Evolutionary conservation across 1,139 yeast genomes (phyloP), one percentile per base, ranked within the genome.

Genomic region (Yamadazyma blattariae): DNA sequence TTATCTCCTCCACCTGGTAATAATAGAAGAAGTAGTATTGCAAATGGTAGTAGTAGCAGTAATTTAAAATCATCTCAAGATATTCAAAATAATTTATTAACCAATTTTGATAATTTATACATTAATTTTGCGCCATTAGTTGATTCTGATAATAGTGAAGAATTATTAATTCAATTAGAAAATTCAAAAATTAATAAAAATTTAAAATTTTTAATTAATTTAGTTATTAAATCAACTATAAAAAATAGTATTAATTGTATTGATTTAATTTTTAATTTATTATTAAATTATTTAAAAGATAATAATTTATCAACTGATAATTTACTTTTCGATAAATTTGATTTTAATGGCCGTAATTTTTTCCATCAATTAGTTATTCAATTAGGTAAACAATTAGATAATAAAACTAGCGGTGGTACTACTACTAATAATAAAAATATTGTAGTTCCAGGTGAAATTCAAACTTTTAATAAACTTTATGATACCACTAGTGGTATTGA

Each of bases 331-430:
- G 96, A 88, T 50, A 69, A 79, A 1, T 63, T 78, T 7, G 96
- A 89, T 52, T 79, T 90, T 32, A 81, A 85, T 40, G 87, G 88
- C 17, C 71, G 97, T 45, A 89, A 85, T 53, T 82, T 89, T 48
- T 76, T 90, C 50, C 97, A 90, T 56, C 87, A 87, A 46, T 82
- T 82, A 49, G 77, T 89, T 22, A 81, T 89, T 36, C 76, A 82
- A 20, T 69, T 84, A 38, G 96, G 96, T 2, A 79, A 90, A 46
- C 55, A 57, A 34, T 47, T 56, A 32, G 37, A 30, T 19, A 20
- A 32, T 14, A 41, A 51, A 20, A 17, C 5, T 17, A n/a, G n/a
- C n/a, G n/a, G n/a, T n/a, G 7, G 7, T 17, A 5, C 19, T 5
- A 17, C 5, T 17, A 5, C 19, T 5, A 52, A 54, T 31, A 58